Evolutionary conservation across 345 rosid species (phyloP), one percentile per base, ranked within the genome.

Genomic region (Sapria himalayana): DNA sequence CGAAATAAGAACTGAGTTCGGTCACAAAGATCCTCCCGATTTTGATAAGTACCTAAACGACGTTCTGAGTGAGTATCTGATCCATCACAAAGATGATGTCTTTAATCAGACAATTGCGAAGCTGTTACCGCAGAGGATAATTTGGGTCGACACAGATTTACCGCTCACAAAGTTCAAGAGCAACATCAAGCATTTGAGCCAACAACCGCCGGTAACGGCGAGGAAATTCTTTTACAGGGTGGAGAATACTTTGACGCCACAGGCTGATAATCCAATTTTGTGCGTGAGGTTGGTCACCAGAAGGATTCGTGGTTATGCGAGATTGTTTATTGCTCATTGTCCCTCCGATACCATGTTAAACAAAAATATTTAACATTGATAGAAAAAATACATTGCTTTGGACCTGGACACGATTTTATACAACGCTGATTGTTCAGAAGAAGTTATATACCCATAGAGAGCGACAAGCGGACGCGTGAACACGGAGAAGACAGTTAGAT

Each of bases 101-200:
- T 89, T 89, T 19, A 34, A 25, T 11, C 74, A 80, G 69, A 69
- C 81, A 1, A 52, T 84, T 3, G 65, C 75, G 1, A 73, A 79
- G 15, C 15, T 91, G 54, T 45, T 73, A 40, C 99, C 99, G 0
- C 74, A 73, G 63, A 63, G 95, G 43, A 52, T 91, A 13, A 77
- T 91, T n/a, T 84, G 95, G 95, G 59, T 71, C 38, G 91, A 80
- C 39, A 89, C 93, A 1, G 99, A 89, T 48, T 67, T 91, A 48
- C 95, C 95, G 1, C 64, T 64, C 4, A 84, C 92, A 0, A 91
- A 91, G 21, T 84, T 80, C 25, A 79, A 84, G 33, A 80, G 75
- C 60, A 91, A 84, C 42, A 2, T 79, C 48, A 74, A 73, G 59
- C 63, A 71, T 60, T 23, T 91, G 54, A 60, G 65, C 15, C 71